phyloP scores from a whole-genome alignment of 2,329 filamentous ascomycete species.

The Lecanoromycetidae sp. region DNA sequence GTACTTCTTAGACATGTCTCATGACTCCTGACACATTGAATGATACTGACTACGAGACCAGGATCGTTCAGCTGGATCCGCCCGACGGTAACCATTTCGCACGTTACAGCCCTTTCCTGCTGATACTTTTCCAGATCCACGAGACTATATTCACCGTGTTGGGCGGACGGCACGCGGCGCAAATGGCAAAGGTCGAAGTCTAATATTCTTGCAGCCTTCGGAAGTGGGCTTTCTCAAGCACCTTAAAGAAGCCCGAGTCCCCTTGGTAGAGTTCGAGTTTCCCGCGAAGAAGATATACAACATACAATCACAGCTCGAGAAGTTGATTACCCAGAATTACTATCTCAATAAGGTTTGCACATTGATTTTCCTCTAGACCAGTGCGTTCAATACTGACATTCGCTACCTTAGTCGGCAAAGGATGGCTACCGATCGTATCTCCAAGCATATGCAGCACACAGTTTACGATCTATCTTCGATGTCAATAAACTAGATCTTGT shows the following conservation, averaged over 20 bases:
- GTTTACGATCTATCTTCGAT: conserved; percentile 70
- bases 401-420: conserved; percentile 43
- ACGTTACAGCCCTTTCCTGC: background rate
- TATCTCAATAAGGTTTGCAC: conserved; percentile 71
- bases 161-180: conserved; percentile 83
- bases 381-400: background rate
- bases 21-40: conserved; percentile 17
- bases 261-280: conserved; percentile 93
- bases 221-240: conserved; percentile 89
- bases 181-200: conserved; percentile 69
- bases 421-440: conserved; percentile 79
- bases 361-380: background rate
- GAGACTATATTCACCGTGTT: conserved; percentile 82
- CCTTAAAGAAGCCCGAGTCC: conserved; percentile 80
- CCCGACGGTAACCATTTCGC: conserved; percentile 52
- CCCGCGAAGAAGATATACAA: conserved; percentile 84
- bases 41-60: conserved; percentile 91
- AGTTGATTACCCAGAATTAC: conserved; percentile 89
- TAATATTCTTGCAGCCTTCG: conserved; percentile 86
- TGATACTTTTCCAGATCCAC: background rate
- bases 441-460: conserved; percentile 86
- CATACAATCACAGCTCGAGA: conserved; percentile 82
- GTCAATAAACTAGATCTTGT: conserved; percentile 69
- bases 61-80: conserved; percentile 91
- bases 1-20: no score